These are phyloP conservation scores for Rhizopus stolonifer DNA, from an alignment of 371 early-diverging fungal genomes.

Conservation along the genomic window DNA sequence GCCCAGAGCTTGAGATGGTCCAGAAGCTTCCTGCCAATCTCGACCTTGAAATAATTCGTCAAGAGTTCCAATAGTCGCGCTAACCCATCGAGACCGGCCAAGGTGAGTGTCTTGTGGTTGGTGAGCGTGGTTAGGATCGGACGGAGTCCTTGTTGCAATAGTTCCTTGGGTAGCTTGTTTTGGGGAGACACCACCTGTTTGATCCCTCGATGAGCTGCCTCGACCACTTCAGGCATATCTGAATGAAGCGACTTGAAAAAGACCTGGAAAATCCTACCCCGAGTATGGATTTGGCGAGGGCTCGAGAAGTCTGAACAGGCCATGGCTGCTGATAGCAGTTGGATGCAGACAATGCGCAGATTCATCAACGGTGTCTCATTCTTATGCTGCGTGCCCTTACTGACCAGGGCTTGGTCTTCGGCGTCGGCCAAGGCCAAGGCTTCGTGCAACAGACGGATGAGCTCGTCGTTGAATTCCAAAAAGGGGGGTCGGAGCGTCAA, in stretches of 20 bases:
- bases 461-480: conserved; percentile 89
- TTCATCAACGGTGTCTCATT: conserved; percentile 80
- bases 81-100: conserved; percentile 90
- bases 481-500: conserved; percentile 89
- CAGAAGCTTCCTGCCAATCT: conserved; percentile 96
- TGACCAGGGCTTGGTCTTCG: conserved; percentile 93
- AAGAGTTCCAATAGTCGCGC: conserved; percentile 90
- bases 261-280: conserved; percentile 91
- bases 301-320: conserved; percentile 77
- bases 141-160: conserved; percentile 93
- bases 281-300: conserved; percentile 70
- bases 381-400: conserved; percentile 81
- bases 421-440: conserved; percentile 95
- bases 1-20: conserved; percentile 96
- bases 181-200: conserved; percentile 84
- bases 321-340: conserved; percentile 93
- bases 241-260: conserved; percentile 97
- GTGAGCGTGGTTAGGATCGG: conserved; percentile 94
- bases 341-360: conserved; percentile 93
- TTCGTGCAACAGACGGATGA: conserved; percentile 88
- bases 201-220: conserved; percentile 92
- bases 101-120: conserved; percentile 90
- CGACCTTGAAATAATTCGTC: conserved; percentile 97
- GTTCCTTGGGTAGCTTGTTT: conserved; percentile 92
- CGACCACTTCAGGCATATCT: conserved; percentile 90